These are phyloP conservation scores for Areca catechu DNA, from an alignment of 176 grass and related monocot genomes.

Conservation along the genomic window DNA sequence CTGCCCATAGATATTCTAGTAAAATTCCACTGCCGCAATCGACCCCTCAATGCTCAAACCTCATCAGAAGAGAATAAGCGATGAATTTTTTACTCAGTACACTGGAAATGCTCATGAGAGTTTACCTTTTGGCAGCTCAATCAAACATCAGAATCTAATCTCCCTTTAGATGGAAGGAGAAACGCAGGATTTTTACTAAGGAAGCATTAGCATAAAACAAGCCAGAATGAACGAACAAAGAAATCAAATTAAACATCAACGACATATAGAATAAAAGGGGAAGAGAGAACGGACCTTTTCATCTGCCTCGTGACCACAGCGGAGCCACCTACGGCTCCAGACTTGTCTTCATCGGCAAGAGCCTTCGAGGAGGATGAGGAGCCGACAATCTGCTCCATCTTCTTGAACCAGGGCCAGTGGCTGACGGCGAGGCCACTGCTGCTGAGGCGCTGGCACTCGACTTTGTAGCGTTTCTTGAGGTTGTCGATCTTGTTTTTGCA, in stretches of 20 bases:
- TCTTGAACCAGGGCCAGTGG: constrained; percentile 87
- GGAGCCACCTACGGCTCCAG: constrained; percentile 2
- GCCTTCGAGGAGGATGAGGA: constrained; percentile 35
- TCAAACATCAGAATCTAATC: too few relatives aligned
- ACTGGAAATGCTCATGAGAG: too few relatives aligned
- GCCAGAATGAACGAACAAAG: too few relatives aligned
- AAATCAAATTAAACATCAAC: not conserved
- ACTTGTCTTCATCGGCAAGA: constrained; percentile 15
- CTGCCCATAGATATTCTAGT: too few relatives aligned
- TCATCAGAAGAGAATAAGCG: too few relatives aligned
- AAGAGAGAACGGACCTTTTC: constrained; percentile 42
- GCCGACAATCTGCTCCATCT: constrained; percentile 71
- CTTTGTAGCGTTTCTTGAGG: constrained; percentile 94
- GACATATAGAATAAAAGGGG: not conserved
- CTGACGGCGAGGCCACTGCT: constrained; percentile 20
- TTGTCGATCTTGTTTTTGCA: constrained; percentile 99
- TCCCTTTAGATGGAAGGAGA: too few relatives aligned
- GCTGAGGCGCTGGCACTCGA: constrained; percentile 73
- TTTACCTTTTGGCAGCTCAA: too few relatives aligned
- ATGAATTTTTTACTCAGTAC: too few relatives aligned
- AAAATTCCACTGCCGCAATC: too few relatives aligned
- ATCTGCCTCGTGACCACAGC: constrained; percentile 33
- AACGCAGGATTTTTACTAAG: too few relatives aligned
- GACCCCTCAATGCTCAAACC: too few relatives aligned
- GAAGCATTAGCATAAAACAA: too few relatives aligned